phyloP scores from a whole-genome alignment of 2,329 filamentous ascomycete species.

The Penicillium sp. region DNA sequence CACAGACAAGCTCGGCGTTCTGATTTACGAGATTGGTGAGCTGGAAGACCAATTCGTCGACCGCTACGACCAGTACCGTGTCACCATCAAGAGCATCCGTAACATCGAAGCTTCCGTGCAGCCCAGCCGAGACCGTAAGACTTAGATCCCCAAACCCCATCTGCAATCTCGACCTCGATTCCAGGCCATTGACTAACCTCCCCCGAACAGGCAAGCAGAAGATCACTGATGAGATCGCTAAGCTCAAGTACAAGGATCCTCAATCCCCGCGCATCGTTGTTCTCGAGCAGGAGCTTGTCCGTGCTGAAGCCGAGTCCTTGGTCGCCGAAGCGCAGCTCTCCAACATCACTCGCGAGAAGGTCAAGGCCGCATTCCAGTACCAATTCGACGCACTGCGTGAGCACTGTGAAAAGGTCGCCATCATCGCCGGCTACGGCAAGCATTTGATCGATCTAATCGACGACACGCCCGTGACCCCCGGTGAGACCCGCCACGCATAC shows the following conservation, averaged over 20 bases:
- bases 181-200: conserved; percentile 5
- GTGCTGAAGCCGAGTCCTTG: conserved; percentile 96
- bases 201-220: conserved; percentile 80
- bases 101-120: conserved; percentile 99
- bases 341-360: conserved; percentile 99
- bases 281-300: conserved; percentile 96
- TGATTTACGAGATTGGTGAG: conserved; percentile 98
- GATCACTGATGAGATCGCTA: conserved; percentile 97
- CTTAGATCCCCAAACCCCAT: neutral
- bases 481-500: conserved; percentile 92
- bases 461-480: conserved; percentile 93
- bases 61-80: conserved; percentile 97
- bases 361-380: conserved; percentile 97
- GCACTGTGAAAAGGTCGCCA: conserved; percentile 96
- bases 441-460: conserved; percentile 96
- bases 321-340: conserved; percentile 97
- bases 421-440: conserved; percentile 97
- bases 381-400: conserved; percentile 97
- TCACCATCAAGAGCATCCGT: conserved; percentile 98
- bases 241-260: conserved; percentile 99
- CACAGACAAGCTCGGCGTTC: conserved; percentile 95
- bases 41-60: conserved; percentile 98
- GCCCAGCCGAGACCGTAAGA: conserved; percentile 90
- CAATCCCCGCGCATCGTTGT: conserved; percentile 97
- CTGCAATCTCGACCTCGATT: neutral